These are phyloP conservation scores for Colletotrichum tropicicola DNA, from an alignment of 2,329 filamentous ascomycete species.

Conservation along the genomic window DNA sequence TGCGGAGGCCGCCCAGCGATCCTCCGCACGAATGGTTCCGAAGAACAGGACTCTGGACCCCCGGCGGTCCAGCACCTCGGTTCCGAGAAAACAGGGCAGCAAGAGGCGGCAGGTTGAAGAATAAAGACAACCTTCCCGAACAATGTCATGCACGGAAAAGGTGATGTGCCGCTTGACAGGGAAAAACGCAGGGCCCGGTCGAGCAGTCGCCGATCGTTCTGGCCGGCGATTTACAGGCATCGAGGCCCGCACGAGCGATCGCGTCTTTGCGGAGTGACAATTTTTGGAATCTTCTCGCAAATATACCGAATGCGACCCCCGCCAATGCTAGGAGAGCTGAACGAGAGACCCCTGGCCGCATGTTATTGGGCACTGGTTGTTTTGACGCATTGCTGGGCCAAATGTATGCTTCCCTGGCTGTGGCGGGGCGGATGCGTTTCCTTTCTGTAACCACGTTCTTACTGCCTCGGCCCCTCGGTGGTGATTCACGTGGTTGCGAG, in stretches of 20 bases:
- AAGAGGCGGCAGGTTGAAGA: neutral
- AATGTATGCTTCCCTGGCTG: neutral
- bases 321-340: neutral
- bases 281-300: neutral
- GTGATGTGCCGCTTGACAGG: neutral
- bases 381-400: neutral
- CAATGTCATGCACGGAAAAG: neutral
- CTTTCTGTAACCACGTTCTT: neutral
- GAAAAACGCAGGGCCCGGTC: neutral
- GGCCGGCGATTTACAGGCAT: neutral
- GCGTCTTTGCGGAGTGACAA: neutral
- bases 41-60: neutral
- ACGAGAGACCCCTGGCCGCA: neutral
- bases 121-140: slow-evolving; percentile 1
- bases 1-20: slow-evolving; percentile 25
- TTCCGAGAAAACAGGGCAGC: neutral
- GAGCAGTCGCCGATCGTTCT: neutral
- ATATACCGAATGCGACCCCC: neutral
- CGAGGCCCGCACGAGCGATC: neutral
- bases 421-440: slow-evolving; percentile 13
- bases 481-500: slow-evolving; percentile 3
- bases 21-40: neutral
- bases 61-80: neutral
- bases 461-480: slow-evolving; percentile 13
- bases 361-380: neutral